Evolutionary conservation across 1,284 basidiomycete species (phyloP), one percentile per base, ranked within the genome.

Genomic region (Marasmius tenuissimus): DNA sequence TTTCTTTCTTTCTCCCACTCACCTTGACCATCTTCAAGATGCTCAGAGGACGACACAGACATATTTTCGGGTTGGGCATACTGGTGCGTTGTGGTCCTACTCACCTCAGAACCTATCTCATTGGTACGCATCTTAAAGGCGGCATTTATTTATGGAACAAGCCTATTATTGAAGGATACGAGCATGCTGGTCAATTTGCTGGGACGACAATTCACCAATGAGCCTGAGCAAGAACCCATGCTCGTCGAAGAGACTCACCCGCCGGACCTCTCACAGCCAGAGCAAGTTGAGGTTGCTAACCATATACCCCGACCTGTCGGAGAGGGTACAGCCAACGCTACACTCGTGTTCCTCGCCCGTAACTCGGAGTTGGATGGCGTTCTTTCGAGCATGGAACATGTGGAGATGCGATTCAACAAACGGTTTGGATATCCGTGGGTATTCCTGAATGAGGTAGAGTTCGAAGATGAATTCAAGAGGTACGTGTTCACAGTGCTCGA

Each of bases 341-440:
- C 78, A 0, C 73, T 82, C 42, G 73, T 81, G n/a, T 73, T 82
- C 60, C 74, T 82, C 2, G 78, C 77, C 16, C 72, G 79, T 42
- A 81, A 81, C 60, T 73, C 66, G 51, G 80, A 82, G 57, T 61
- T 81, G 5, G 65, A 68, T 5, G 78, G 76, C 47, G 73, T 74
- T 1, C 67, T 75, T 0, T 67, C 69, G 4, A 78, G 77, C 54
- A 75, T 82, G 54, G 70, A 69, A 58, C 80, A 84, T 57, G 70
- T 87, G 18, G 85, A 88, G 64, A 78, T 83, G 42, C 74, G 79
- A n/a, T 88, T 91, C 72, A 92, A 92, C 71, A 78, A 79, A 62
- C 81, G 82, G 68, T 86, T 82, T 65, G 76, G 82, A 20, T 92
- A 92, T 68, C 88, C 89, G 14, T 92, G 86, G 77, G 85, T 91